phyloP scores from a whole-genome alignment of 148 eudicot species.

The Tetragonia tetragonoides region DNA sequence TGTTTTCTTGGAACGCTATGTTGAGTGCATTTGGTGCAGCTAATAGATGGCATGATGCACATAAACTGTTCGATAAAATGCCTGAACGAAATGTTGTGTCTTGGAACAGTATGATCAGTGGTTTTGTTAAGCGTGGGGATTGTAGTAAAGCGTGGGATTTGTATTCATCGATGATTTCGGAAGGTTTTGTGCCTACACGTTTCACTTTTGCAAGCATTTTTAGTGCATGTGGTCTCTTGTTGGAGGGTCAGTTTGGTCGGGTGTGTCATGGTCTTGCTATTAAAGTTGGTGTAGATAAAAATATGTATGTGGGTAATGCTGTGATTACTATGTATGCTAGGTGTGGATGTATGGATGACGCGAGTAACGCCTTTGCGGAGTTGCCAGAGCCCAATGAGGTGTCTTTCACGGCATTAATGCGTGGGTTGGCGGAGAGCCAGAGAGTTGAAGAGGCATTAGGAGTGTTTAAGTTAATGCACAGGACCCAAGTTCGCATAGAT shows the following conservation, averaged over 20 bases:
- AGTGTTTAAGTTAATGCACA: slow-evolving; percentile 57
- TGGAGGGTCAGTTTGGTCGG: slow-evolving; percentile 44
- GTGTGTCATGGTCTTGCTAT: slow-evolving; percentile 53
- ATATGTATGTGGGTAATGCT: slow-evolving; percentile 72
- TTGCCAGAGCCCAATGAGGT: slow-evolving; percentile 69
- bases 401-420: slow-evolving; percentile 77
- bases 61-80: slow-evolving; percentile 53
- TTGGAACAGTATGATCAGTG: slow-evolving; percentile 72
- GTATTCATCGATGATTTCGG: slow-evolving; percentile 42
- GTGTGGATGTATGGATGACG: slow-evolving; percentile 46
- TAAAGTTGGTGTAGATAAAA: slow-evolving; percentile 55
- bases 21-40: slow-evolving; percentile 44
- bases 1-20: slow-evolving; percentile 68
- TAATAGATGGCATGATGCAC: slow-evolving; percentile 36
- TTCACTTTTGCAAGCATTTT: slow-evolving; percentile 76
- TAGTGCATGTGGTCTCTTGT: slow-evolving; percentile 62
- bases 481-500: slow-evolving; percentile 44
- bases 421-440: slow-evolving; percentile 48
- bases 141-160: slow-evolving; percentile 46
- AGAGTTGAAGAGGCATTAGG: slow-evolving; percentile 56
- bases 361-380: slow-evolving; percentile 48
- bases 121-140: slow-evolving; percentile 38
- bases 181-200: slow-evolving; percentile 61
- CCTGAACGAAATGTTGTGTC: slow-evolving; percentile 63
- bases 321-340: slow-evolving; percentile 71